A percentile compares a stretch with the other conserved stretches of the same genome.
phyloP scores from a whole-genome alignment of 805 yeast species.

The Ogataea nonfermentans region DNA sequence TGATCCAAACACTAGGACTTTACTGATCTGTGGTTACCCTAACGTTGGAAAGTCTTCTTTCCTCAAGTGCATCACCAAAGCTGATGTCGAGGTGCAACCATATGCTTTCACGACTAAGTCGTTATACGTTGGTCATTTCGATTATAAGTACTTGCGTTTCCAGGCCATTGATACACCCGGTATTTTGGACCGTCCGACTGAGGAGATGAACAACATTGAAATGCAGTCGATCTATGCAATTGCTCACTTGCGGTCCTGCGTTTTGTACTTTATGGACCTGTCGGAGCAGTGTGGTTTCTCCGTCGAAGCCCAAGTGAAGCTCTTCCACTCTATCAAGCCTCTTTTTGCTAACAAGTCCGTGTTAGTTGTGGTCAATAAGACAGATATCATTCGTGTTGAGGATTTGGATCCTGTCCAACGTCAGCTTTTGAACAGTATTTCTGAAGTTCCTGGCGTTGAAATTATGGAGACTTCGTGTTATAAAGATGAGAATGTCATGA shows the following conservation, averaged over 20 bases:
- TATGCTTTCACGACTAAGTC: slow-evolving; percentile 99
- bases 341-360: slow-evolving; percentile 96
- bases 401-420: slow-evolving; percentile 78
- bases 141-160: slow-evolving; percentile 94
- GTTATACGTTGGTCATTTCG: slow-evolving; percentile 96
- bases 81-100: slow-evolving; percentile 99
- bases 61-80: slow-evolving; percentile 88
- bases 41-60: slow-evolving; percentile 98
- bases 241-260: slow-evolving; percentile 97
- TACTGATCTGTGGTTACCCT: slow-evolving; percentile 97
- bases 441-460: slow-evolving; percentile 77
- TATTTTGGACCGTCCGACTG: slow-evolving; percentile 96
- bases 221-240: slow-evolving; percentile 99
- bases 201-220: slow-evolving; percentile 99
- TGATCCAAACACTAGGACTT: slow-evolving; percentile 98
- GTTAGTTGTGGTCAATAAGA: slow-evolving; percentile 91
- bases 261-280: slow-evolving; percentile 95
- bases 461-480: slow-evolving; percentile 91
- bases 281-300: slow-evolving; percentile 99
- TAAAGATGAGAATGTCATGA: slow-evolving; percentile 93
- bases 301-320: slow-evolving; percentile 93
- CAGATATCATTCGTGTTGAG: slow-evolving; percentile 83
- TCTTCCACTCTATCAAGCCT: slow-evolving; percentile 96
- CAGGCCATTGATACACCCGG: slow-evolving; percentile 99
- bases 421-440: slow-evolving; percentile 63